These are phyloP conservation scores for Mariannaea sp. DNA, from an alignment of 2,329 filamentous ascomycete genomes.

Conservation along the genomic window DNA sequence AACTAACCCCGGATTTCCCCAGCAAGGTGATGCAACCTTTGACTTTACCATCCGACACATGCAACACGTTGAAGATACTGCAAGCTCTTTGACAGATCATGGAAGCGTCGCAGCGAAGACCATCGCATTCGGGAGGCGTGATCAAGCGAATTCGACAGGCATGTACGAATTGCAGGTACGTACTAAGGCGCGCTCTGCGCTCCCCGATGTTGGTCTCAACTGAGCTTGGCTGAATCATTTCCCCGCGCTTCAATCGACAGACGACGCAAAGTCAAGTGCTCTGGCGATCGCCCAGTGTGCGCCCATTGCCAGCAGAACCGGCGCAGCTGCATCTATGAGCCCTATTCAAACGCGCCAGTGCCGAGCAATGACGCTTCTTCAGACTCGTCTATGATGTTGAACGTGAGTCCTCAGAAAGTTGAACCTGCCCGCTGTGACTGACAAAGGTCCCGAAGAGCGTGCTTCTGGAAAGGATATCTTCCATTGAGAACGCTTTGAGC, in stretches of 20 bases:
- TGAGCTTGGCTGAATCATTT: not conserved
- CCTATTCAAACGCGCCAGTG: conserved; percentile 6
- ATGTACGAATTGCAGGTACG: conserved; percentile 23
- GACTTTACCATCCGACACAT: not conserved
- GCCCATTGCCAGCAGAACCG: conserved; percentile 19
- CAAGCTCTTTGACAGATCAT: not conserved
- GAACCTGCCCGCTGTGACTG: not conserved
- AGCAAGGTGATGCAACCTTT: not conserved
- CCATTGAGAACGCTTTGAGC: conserved; percentile 8
- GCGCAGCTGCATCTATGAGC: conserved; percentile 17
- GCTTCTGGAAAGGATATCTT: conserved; percentile 12
- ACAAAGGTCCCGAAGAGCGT: not conserved
- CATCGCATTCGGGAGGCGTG: conserved; percentile 8
- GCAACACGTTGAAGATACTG: not conserved
- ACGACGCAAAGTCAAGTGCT: conserved; percentile 26
- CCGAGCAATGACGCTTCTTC: not conserved
- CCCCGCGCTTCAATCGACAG: not conserved
- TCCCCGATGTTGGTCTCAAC: not conserved
- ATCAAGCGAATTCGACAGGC: conserved; percentile 26
- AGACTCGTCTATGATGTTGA: not conserved
- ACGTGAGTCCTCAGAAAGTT: not conserved
- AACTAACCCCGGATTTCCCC: conserved; percentile 2
- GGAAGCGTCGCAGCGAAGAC: not conserved
- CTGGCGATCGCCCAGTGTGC: conserved; percentile 22
- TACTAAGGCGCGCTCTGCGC: not conserved